Conservation (phyloP, 2,329 filamentous ascomycete genomes). For the Fusarium robinianum region DNA sequence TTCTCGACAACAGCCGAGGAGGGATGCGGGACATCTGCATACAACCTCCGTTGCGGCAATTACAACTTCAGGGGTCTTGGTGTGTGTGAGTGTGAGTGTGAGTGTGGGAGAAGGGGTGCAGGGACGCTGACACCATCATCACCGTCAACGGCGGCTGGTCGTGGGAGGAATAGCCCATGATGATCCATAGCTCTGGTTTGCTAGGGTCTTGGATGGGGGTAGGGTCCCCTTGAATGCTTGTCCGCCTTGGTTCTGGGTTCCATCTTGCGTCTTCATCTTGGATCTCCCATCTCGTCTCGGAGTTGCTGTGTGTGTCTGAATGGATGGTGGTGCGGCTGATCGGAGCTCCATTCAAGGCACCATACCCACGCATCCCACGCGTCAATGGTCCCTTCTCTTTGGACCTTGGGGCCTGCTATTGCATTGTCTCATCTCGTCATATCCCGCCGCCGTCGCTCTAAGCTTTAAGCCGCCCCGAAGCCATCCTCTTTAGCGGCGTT, state of each 20-base stretch:
- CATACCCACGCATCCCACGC: conserved; percentile 7
- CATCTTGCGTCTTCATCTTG: not conserved
- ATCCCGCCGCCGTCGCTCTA: not conserved
- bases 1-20: conserved; percentile 1
- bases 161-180: no score
- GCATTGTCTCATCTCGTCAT: conserved; percentile 11
- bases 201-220: conserved; percentile 1
- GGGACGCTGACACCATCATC: conserved; percentile 6
- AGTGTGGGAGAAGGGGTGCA: no score
- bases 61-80: conserved; percentile 12
- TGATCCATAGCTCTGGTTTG: not conserved
- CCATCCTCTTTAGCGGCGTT: not conserved
- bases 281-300: not conserved
- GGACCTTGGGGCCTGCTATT: conserved; percentile 3
- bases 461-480: not conserved
- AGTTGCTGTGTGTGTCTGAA: not conserved
- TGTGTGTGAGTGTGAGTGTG: no score
- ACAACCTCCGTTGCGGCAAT: conserved; percentile 29
- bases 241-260: not conserved
- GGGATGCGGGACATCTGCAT: conserved; percentile 10
- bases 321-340: not conserved
- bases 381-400: conserved; percentile 1
- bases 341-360: no score
- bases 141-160: no score
- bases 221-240: not conserved